These are phyloP conservation scores for Lachancea waltii DNA, from an alignment of 805 yeast species.

Conservation along the genomic window DNA sequence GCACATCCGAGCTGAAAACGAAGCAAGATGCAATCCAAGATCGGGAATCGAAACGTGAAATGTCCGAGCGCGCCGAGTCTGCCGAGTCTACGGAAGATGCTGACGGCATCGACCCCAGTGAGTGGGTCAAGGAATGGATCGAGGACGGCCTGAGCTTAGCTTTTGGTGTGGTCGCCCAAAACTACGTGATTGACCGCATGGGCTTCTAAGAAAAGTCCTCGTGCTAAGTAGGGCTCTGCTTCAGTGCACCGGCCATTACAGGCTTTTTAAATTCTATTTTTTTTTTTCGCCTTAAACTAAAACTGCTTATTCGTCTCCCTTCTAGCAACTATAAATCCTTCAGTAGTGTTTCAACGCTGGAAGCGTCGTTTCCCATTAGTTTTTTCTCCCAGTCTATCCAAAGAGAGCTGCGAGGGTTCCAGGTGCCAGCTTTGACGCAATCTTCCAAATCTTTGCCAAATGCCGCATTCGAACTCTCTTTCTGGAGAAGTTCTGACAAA, in stretches of 20 bases:
- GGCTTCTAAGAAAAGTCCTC: constrained; percentile 19
- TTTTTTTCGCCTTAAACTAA: neutral
- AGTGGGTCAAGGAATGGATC: constrained; percentile 77
- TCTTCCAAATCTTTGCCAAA: constrained; percentile 21
- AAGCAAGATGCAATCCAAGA: constrained; percentile 33
- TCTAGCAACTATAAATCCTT: constrained; percentile 1
- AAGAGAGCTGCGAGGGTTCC: constrained; percentile 22
- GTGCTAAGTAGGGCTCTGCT: too few relatives aligned
- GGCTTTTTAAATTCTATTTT: neutral
- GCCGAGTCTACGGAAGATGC: constrained; percentile 26
- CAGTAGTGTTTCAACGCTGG: constrained; percentile 12
- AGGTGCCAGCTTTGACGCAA: constrained; percentile 17
- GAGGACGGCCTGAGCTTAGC: constrained; percentile 71
- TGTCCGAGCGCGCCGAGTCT: constrained; percentile 20
- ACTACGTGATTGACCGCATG: constrained; percentile 83
- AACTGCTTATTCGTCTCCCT: neutral
- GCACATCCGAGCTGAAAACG: constrained; percentile 14
- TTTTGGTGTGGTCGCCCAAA: constrained; percentile 84
- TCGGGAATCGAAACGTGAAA: constrained; percentile 17
- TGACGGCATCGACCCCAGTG: constrained; percentile 65
- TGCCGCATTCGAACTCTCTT: constrained; percentile 13
- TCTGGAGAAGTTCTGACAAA: constrained; percentile 13
- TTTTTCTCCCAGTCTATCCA: constrained; percentile 35
- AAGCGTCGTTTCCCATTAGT: constrained; percentile 22
- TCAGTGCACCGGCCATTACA: too few relatives aligned